Evolutionary conservation across 306 rosid genomes (phyloP).

Genomic region (Nissolia schottii): DNA sequence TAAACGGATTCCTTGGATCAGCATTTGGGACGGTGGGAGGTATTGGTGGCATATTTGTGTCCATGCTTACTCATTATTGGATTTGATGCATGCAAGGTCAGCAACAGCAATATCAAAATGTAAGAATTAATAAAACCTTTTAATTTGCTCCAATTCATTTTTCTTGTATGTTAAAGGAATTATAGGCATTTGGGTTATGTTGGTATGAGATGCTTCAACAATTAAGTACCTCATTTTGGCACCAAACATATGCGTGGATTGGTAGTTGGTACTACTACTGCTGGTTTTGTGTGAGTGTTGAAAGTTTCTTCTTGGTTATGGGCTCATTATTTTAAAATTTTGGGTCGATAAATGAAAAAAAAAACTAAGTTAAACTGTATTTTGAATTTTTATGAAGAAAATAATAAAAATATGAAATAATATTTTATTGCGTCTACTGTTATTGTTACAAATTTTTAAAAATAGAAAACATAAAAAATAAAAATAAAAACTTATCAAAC

Average conservation of each 20-base stretch:
- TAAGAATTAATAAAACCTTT: constrained; percentile 33
- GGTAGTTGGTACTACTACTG: background rate
- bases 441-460: too few relatives aligned
- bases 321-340: too few relatives aligned
- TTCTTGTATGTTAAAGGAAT: background rate
- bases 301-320: too few relatives aligned
- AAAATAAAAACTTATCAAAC: too few relatives aligned
- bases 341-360: too few relatives aligned
- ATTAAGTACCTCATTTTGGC: background rate
- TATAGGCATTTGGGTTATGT: background rate
- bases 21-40: constrained; percentile 92
- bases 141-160: background rate
- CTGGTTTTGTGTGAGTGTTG: too few relatives aligned
- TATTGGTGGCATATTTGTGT: constrained; percentile 87
- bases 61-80: constrained; percentile 61
- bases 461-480: too few relatives aligned
- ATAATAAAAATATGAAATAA: too few relatives aligned
- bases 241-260: background rate
- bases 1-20: constrained; percentile 71
- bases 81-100: constrained; percentile 55
- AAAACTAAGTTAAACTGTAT: too few relatives aligned
- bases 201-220: background rate
- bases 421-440: too few relatives aligned
- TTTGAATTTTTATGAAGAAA: too few relatives aligned
- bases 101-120: constrained; percentile 89